Conservation (phyloP, 805 yeast genomes). For the Yarrowia keelungensis region DNA sequence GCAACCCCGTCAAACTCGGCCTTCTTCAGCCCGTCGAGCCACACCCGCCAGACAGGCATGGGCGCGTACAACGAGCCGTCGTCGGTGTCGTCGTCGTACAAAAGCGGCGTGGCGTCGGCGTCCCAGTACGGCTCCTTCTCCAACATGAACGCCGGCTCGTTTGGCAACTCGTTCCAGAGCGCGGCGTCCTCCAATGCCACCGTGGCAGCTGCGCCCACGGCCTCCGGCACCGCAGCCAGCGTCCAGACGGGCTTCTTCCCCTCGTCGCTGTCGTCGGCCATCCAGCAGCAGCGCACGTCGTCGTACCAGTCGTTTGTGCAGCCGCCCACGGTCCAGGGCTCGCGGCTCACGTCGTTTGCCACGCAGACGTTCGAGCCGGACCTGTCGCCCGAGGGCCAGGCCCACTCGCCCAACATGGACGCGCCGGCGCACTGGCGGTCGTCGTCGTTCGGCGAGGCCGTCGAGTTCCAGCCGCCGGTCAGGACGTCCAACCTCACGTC, state of each 20-base stretch:
- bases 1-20: constrained; percentile 40
- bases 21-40: constrained; percentile 46
- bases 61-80: constrained; percentile 45
- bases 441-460: constrained; percentile 17
- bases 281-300: constrained; percentile 36
- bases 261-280: constrained; percentile 47
- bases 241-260: constrained; percentile 42
- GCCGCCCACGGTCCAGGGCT: constrained; percentile 17
- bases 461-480: constrained; percentile 17
- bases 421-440: constrained; percentile 33
- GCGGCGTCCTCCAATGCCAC: not conserved
- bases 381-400: constrained; percentile 25
- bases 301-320: constrained; percentile 37
- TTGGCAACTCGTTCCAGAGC: constrained; percentile 5
- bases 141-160: constrained; percentile 6
- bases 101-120: constrained; percentile 40
- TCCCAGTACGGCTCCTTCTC: not conserved
- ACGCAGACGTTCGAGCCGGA: constrained; percentile 36
- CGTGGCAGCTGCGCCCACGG: not conserved
- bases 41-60: constrained; percentile 44
- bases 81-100: constrained; percentile 41
- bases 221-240: constrained; percentile 36
- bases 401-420: constrained; percentile 35
- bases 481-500: constrained; percentile 33
- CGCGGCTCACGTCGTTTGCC: constrained; percentile 37